Conservation (phyloP, 805 yeast species). For the Kuraishia cidri region DNA sequence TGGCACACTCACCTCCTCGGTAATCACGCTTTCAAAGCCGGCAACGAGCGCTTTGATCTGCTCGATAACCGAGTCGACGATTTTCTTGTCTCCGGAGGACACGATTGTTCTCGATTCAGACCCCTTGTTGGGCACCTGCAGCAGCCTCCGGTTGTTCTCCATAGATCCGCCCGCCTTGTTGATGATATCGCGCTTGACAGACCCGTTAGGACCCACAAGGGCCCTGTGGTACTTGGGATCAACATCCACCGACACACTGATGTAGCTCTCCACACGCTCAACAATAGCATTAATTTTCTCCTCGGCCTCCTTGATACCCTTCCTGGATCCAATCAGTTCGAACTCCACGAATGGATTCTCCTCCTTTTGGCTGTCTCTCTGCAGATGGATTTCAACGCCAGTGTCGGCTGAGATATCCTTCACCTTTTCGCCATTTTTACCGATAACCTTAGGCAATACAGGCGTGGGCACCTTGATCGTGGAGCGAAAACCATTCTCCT, state of each 20-base stretch:
- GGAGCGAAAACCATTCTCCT: constrained; percentile 69
- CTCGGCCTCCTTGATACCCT: constrained; percentile 66
- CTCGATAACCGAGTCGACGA: constrained; percentile 61
- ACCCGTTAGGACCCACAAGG: constrained; percentile 74
- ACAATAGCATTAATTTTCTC: constrained; percentile 54
- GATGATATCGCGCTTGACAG: constrained; percentile 65
- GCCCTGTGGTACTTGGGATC: constrained; percentile 67
- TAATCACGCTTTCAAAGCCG: constrained; percentile 50
- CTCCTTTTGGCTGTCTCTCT: constrained; percentile 31
- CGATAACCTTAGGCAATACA: constrained; percentile 81
- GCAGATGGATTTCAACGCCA: constrained; percentile 46
- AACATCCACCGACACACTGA: constrained; percentile 51
- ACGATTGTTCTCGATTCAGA: constrained; percentile 51
- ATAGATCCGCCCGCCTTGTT: constrained; percentile 63
- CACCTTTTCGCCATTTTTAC: constrained; percentile 79
- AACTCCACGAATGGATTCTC: constrained; percentile 48
- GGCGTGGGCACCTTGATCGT: constrained; percentile 58
- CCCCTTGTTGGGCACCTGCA: constrained; percentile 62
- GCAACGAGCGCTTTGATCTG: constrained; percentile 56
- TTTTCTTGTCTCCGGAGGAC: constrained; percentile 64
- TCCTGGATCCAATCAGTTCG: constrained; percentile 69
- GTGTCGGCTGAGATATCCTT: constrained; percentile 68
- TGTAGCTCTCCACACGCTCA: constrained; percentile 52
- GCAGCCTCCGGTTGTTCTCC: constrained; percentile 42
- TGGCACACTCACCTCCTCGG: constrained; percentile 48